Evolutionary conservation across 2,329 filamentous ascomycete genomes (phyloP).

Genomic region (Pyrenochaeta sp.): DNA sequence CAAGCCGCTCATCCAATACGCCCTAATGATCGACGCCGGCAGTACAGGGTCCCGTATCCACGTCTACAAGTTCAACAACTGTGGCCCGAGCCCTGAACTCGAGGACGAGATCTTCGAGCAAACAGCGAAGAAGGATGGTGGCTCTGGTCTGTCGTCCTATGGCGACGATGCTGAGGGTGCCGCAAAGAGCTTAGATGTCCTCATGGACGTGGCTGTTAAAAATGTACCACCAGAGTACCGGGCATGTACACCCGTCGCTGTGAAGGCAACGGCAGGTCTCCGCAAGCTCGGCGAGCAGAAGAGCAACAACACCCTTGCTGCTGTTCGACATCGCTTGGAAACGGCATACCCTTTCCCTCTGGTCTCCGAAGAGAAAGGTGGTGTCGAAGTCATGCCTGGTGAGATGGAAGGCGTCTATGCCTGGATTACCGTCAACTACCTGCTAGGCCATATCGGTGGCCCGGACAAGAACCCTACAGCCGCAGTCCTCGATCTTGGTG

Average conservation of each 20-base stretch:
- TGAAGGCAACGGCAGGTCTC: conserved; percentile 95
- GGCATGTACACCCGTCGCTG: conserved; percentile 91
- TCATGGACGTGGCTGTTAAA: conserved; percentile 86
- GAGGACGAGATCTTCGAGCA: conserved; percentile 93
- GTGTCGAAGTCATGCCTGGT: conserved; percentile 97
- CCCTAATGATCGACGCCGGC: conserved; percentile 97
- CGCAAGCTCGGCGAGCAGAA: conserved; percentile 83
- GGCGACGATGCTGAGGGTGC: conserved; percentile 85
- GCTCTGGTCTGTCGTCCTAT: conserved; percentile 85
- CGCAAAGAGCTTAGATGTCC: conserved; percentile 85
- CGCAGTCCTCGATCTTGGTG: conserved; percentile 94
- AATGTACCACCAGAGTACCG: conserved; percentile 88
- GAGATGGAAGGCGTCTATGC: conserved; percentile 97
- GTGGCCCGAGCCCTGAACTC: conserved; percentile 90
- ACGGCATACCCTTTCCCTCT: conserved; percentile 94
- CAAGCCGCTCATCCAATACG: conserved; percentile 96
- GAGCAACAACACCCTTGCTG: conserved; percentile 83
- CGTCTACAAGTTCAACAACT: conserved; percentile 99
- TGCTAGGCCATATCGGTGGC: conserved; percentile 95
- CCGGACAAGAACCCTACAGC: conserved; percentile 90
- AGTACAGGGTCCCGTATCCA: conserved; percentile 98
- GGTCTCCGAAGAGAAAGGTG: conserved; percentile 82
- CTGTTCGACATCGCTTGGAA: conserved; percentile 85
- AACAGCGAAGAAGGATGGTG: conserved; percentile 84
- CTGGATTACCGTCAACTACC: conserved; percentile 99